These are phyloP conservation scores for Fusarium udum DNA, from an alignment of 2,329 filamentous ascomycete genomes.

Conservation along the genomic window DNA sequence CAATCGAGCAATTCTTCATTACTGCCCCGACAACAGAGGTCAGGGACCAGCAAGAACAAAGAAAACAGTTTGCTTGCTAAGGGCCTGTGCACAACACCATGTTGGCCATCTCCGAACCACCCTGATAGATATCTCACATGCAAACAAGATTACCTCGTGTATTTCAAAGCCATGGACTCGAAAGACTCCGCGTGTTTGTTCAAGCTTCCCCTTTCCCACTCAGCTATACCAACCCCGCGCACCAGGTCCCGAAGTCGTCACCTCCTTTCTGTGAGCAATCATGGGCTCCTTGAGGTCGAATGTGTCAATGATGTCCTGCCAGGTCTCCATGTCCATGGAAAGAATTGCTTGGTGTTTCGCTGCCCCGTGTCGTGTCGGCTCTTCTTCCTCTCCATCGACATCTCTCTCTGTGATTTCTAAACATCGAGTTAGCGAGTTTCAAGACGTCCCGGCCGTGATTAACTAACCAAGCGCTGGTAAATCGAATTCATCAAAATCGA, in stretches of 20 bases:
- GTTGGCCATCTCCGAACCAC: slow-evolving; percentile 8
- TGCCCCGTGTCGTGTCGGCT: slow-evolving; percentile 59
- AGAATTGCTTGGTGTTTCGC: slow-evolving; percentile 87
- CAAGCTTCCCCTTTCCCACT: slow-evolving; percentile 6
- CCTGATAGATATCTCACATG: background rate
- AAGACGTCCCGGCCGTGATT: background rate
- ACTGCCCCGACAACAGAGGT: background rate
- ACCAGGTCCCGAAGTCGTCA: slow-evolving; percentile 60
- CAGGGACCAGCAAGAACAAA: slow-evolving; percentile 17
- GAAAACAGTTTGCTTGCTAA: slow-evolving; percentile 2
- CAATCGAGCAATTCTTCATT: background rate
- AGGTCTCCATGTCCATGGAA: slow-evolving; percentile 84
- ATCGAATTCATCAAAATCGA: slow-evolving; percentile 77
- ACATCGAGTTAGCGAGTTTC: slow-evolving; percentile 25
- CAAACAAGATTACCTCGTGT: background rate
- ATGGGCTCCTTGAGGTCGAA: slow-evolving; percentile 82
- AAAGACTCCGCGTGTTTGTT: slow-evolving; percentile 1
- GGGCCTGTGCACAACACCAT: slow-evolving; percentile 9
- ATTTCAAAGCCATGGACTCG: background rate
- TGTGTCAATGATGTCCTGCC: slow-evolving; percentile 78
- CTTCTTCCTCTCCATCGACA: slow-evolving; percentile 59
- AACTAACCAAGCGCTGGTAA: slow-evolving; percentile 83
- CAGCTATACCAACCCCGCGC: slow-evolving; percentile 74
- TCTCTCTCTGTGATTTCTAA: slow-evolving; percentile 52
- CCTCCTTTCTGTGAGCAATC: slow-evolving; percentile 82